Evolutionary conservation across 1,284 basidiomycete species (phyloP).

Genomic region (Neotropicomus parvogracilis): DNA sequence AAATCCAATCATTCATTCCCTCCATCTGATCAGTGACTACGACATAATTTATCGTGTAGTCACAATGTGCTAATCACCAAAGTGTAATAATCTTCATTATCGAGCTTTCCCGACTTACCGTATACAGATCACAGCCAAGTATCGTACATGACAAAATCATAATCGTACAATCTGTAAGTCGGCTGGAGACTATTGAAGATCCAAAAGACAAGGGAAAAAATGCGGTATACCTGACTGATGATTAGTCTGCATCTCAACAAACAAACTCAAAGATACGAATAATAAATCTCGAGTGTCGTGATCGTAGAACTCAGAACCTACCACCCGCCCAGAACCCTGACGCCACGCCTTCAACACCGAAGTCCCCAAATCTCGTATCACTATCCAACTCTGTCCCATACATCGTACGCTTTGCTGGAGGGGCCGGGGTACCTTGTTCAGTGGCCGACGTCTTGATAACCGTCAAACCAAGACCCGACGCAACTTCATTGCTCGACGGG

Average conservation of each 20-base stretch:
- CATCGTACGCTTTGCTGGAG: constrained; percentile 61
- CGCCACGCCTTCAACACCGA: constrained; percentile 71
- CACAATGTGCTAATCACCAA: neutral
- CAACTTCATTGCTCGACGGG: constrained; percentile 38
- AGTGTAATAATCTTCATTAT: neutral
- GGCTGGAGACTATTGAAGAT: neutral
- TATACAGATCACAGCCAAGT: constrained; percentile 12
- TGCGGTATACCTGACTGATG: constrained; percentile 9
- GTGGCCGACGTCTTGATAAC: constrained; percentile 32
- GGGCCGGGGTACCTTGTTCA: constrained; percentile 29
- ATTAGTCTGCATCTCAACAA: constrained; percentile 14
- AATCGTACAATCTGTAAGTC: constrained; percentile 18
- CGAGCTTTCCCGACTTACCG: neutral
- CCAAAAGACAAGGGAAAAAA: constrained; percentile 3
- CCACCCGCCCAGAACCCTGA: constrained; percentile 60
- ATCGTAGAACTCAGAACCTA: constrained; percentile 35
- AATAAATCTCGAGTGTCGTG: constrained; percentile 4
- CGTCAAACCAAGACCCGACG: constrained; percentile 38
- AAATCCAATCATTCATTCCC: constrained; percentile 66
- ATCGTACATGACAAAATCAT: constrained; percentile 22
- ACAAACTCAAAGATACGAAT: constrained; percentile 8
- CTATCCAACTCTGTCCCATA: constrained; percentile 74
- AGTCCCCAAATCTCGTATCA: constrained; percentile 77
- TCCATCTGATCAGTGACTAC: constrained; percentile 39
- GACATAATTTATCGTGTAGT: neutral